phyloP scores from a whole-genome alignment of 495 filamentous ascomycete species.

The Wilcoxina mikolae region DNA sequence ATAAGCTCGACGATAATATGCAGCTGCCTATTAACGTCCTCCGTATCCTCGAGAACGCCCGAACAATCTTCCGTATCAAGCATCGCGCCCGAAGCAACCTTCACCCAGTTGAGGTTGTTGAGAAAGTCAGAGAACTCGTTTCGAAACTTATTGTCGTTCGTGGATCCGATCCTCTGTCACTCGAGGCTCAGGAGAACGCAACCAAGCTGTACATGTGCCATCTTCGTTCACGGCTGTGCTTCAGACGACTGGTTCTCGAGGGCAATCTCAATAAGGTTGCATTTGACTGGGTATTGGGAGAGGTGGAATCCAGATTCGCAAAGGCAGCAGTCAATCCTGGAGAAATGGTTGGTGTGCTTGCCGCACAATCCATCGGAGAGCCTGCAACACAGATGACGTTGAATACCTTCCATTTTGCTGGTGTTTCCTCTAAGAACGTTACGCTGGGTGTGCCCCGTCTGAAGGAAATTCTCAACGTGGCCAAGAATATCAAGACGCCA shows the following conservation, averaged over 20 bases:
- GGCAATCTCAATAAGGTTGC: conserved; percentile 79
- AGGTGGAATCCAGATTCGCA: conserved; percentile 73
- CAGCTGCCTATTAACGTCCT: conserved; percentile 84
- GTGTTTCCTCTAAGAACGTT: conserved; percentile 99
- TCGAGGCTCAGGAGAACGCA: conserved; percentile 75
- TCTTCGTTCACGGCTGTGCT: conserved; percentile 76
- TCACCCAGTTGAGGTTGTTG: conserved; percentile 76
- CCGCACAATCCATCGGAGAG: conserved; percentile 96
- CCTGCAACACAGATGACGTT: conserved; percentile 98
- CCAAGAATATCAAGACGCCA: conserved; percentile 94
- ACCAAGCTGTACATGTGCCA: conserved; percentile 83
- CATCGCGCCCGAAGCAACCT: conserved; percentile 72
- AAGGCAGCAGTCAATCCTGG: conserved; percentile 70
- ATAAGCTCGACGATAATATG: conserved; percentile 55
- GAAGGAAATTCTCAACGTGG: conserved; percentile 98
- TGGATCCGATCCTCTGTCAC: conserved; percentile 63
- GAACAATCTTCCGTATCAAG: conserved; percentile 78
- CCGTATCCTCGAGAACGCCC: conserved; percentile 78
- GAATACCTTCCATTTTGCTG: conserved; percentile 99
- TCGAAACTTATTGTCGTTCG: conserved; percentile 68
- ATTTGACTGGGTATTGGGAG: conserved; percentile 82
- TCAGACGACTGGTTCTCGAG: conserved; percentile 72
- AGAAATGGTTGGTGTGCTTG: conserved; percentile 97
- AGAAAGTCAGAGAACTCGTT: conserved; percentile 59
- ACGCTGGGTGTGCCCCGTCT: conserved; percentile 97